Base-by-base conservation (phyloP, 352 stramenopile species). In the Phytophthora chlamydospora region DNA sequence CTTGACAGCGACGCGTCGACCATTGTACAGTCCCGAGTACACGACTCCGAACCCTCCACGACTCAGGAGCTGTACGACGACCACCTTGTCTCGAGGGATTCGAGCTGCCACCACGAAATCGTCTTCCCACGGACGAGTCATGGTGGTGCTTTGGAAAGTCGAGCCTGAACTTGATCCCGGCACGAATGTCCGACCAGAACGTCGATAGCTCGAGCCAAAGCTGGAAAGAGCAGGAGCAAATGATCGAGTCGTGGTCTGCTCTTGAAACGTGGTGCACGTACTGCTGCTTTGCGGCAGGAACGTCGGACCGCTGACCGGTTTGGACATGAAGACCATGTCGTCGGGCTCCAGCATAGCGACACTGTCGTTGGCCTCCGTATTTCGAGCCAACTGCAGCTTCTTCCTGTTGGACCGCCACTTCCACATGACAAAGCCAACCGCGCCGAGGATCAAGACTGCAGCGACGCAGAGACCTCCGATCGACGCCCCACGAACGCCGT, bases 41-140 rank as follows among this genome's bases (percentile, higher is more conserved):
- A 88, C 75, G 12, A 83, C 71, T 0, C 73, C 77, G 19, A 76
- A 87, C 14, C 68, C 73, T 29, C 77, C 75, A 10, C 73, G 55
- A 52, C 66, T 81, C 17, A 85, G 36, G 13, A 83, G 43, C 39
- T 71, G 38, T 8, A 58, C 48, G 6, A 73, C 42, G 2, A 66
- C 17, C 10, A 87, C 40, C 52, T 78, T 68, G 4, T 84, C 69
- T n/a, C 76, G 52, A 38, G 77, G 77, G 13, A 83, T 67, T 6
- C 75, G 73, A 3, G 66, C 55, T 46, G 72, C 69, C 11, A 84
- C 44, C 29, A 86, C 65, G 29, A 68, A 66, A 38, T 75, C 58
- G 44, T 87, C 68, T 53, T 83, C 68, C 65, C 70, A 82, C 35
- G 56, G 53, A 56, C 52, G 62, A 52, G 44, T 47, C 31, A 34